Percentiles rank a stretch among this genome's conserved stretches.
These are phyloP conservation scores for Nephelium lappaceum DNA, from an alignment of 345 rosid genomes.

Conservation along the genomic window DNA sequence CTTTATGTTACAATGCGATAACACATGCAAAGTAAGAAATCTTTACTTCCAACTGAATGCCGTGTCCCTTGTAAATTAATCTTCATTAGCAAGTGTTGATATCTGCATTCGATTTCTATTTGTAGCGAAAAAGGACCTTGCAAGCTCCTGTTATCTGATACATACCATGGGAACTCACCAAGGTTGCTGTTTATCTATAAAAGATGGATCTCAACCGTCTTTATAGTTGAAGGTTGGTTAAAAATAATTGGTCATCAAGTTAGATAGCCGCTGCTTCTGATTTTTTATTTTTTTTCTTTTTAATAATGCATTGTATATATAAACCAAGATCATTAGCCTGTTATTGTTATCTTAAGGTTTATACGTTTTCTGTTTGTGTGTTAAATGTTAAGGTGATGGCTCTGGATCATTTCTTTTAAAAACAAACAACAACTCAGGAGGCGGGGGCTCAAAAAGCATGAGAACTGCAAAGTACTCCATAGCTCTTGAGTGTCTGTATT, in stretches of 20 bases:
- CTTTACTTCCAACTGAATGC: not conserved
- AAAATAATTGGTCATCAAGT: not conserved
- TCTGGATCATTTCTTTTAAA: constrained; percentile 62
- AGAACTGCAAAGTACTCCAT: constrained; percentile 60
- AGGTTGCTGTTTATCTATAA: constrained; percentile 73
- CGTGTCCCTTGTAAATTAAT: not conserved
- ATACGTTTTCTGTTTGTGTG: not conserved
- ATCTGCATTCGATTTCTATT: not conserved
- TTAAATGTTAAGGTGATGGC: constrained; percentile 54
- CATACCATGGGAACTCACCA: constrained; percentile 66
- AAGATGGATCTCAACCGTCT: constrained; percentile 67
- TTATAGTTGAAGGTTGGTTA: constrained; percentile 60
- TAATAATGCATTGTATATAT: not conserved
- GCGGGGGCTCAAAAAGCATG: constrained; percentile 18
- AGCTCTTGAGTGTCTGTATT: constrained; percentile 43
- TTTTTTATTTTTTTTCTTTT: not conserved
- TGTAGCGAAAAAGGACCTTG: constrained; percentile 48
- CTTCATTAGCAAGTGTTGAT: not conserved
- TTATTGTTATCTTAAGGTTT: not conserved
- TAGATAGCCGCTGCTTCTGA: not conserved
- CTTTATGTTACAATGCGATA: constrained; percentile 73
- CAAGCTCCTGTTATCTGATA: constrained; percentile 67
- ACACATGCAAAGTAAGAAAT: constrained; percentile 60
- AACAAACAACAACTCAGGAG: constrained; percentile 30
- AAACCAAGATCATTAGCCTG: not conserved